These are phyloP conservation scores for Wickerhamiella lipophila DNA, from an alignment of 805 yeast species.

Conservation along the genomic window DNA sequence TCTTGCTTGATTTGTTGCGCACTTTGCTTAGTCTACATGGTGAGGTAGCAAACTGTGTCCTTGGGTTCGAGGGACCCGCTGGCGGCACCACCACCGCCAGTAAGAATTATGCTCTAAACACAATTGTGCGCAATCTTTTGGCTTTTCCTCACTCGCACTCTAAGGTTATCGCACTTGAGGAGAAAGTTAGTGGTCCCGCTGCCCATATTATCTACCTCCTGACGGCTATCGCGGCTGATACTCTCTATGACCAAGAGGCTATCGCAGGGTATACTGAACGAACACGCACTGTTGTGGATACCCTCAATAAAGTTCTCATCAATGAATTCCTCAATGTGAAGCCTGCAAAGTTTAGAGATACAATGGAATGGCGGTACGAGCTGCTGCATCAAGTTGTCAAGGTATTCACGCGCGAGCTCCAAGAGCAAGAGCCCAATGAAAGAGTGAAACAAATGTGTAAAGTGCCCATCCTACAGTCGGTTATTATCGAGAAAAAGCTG, in stretches of 20 bases:
- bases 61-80: not conserved
- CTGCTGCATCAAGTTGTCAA: not conserved
- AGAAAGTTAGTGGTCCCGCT: not conserved
- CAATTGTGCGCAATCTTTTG: not conserved
- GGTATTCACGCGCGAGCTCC: not conserved
- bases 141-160: not conserved
- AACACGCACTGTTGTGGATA: constrained; percentile 1
- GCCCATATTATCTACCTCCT: not conserved
- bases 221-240: not conserved
- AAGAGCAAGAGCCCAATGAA: not conserved
- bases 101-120: not conserved
- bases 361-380: not conserved
- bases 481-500: constrained; percentile 6
- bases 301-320: not conserved
- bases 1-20: not conserved
- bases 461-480: constrained; percentile 6
- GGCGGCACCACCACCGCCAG: not conserved
- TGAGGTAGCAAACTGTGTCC: not conserved
- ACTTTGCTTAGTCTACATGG: not conserved
- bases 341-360: not conserved
- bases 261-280: constrained; percentile 2
- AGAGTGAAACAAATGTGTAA: not conserved
- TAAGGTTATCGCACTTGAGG: not conserved
- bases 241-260: constrained; percentile 1
- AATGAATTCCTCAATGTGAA: constrained; percentile 5